Conservation (phyloP, 2,329 filamentous ascomycete species). For the Hyphodiscus sp. region DNA sequence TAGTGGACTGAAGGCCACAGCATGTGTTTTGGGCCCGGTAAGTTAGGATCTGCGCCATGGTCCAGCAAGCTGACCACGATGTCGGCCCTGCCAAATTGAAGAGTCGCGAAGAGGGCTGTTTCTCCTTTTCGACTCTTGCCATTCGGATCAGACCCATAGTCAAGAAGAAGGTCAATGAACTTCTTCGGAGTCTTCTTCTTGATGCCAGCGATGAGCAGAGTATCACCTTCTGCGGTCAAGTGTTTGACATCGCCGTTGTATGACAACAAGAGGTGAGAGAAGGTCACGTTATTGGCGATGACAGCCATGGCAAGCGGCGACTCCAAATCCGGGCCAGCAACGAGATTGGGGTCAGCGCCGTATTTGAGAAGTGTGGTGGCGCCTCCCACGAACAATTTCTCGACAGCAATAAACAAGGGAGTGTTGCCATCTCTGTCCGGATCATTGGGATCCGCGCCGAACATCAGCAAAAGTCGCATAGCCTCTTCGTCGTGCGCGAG, state of each 20-base stretch:
- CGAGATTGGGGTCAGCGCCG: constrained; percentile 51
- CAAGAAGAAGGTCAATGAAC: constrained; percentile 52
- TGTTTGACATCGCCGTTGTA: constrained; percentile 54
- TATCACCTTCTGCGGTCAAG: constrained; percentile 50
- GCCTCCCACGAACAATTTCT: constrained; percentile 47
- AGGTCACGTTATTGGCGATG: constrained; percentile 45
- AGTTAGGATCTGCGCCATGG: constrained; percentile 58
- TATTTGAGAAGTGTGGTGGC: constrained; percentile 58
- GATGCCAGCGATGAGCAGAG: constrained; percentile 53
- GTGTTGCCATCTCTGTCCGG: constrained; percentile 42
- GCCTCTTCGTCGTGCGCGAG: constrained; percentile 45
- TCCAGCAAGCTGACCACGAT: constrained; percentile 48
- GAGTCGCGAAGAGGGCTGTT: constrained; percentile 57
- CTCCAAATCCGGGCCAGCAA: constrained; percentile 43
- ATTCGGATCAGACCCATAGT: constrained; percentile 53
- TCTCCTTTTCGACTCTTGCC: constrained; percentile 54
- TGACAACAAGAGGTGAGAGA: constrained; percentile 53
- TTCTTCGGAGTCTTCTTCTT: constrained; percentile 48
- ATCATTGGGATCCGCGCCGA: constrained; percentile 50
- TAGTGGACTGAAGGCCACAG: constrained; percentile 60
- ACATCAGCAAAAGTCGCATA: constrained; percentile 48
- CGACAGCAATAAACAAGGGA: constrained; percentile 45
- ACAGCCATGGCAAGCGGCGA: constrained; percentile 48
- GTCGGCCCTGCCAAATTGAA: constrained; percentile 49
- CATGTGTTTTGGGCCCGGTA: constrained; percentile 63